These are phyloP conservation scores for Oryza meyeriana DNA, from an alignment of 176 grass and related monocot species.

Conservation along the genomic window DNA sequence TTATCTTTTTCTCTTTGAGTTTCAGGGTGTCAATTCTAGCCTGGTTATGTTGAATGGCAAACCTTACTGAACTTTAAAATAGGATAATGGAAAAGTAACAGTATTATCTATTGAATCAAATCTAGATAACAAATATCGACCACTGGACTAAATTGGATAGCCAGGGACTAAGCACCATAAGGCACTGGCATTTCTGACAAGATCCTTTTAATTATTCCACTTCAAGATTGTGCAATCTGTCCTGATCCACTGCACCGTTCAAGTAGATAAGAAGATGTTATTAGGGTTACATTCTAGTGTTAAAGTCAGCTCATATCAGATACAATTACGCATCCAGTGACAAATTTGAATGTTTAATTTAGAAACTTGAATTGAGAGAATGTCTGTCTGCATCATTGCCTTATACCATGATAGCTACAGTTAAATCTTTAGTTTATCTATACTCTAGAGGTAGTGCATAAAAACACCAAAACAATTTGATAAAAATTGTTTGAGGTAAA, in stretches of 20 bases:
- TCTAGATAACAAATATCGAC: background rate
- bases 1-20: constrained; percentile 9
- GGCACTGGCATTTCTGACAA: constrained; percentile 3
- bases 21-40: background rate
- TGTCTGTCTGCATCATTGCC: background rate
- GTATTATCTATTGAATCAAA: constrained; percentile 3
- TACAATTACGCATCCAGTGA: background rate
- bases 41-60: constrained; percentile 5
- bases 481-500: background rate
- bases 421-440: background rate
- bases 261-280: background rate
- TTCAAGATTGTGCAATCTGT: background rate
- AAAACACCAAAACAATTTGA: background rate
- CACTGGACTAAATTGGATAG: constrained; percentile 7
- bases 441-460: background rate
- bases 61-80: too few species aligned
- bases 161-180: background rate
- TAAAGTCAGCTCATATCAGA: constrained; percentile 10
- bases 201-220: constrained; percentile 3
- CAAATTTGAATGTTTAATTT: background rate
- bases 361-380: background rate
- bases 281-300: background rate
- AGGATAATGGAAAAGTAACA: background rate
- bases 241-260: background rate
- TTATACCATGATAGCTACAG: background rate